Evolutionary conservation across 805 yeast genomes (phyloP), one percentile per base, ranked within the genome.

Genomic region (Kurtzmaniella cleridarum): DNA sequence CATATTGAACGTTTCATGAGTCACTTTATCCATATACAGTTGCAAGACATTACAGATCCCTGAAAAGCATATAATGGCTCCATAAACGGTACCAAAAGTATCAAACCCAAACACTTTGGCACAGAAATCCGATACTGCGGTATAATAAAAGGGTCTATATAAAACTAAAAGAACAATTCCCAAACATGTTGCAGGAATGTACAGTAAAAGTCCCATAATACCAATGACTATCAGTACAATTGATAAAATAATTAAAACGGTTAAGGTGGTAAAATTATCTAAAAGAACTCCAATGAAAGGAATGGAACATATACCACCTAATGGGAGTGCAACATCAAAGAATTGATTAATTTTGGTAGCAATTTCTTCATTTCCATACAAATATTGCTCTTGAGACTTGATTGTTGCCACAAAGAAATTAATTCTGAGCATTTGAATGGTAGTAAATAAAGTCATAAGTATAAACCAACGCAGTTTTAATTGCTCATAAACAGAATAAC

Each of bases 71-170:
- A 89, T 87, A 51, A 89, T 72, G 14, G 90, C 63, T 1, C 98
- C 98, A 55, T 91, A 91, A 5, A 91, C 81, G 1, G 89, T 84
- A 28, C 97, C 97, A 62, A 91, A 90, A 1, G 95, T 88, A 40
- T 79, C 81, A 60, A 84, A 89, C 0, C 98, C 98, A 64, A 91
- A 90, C 26, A 90, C 91, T 57, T 90, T 90, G 23, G 95, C 95
- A 52, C 89, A 77, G 58, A 81, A 88, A 60, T 91, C 97, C 1
- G 95, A 84, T 5, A 89, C 87, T 1, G 95, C 86, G 1, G 98
- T 90, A 61, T 90, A 91, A 55, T 85, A 89, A 54, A 90, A 85
- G 9, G 98, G 96, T 58, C 98, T 74, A 61, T 85, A 89, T 1
- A 85, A 68, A 9, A 88, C 97, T 47, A 90, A 65, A 24, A 84